A percentile compares a stretch with the other conserved stretches of the same genome.
These are phyloP conservation scores for Chytriomyces sp. DNA, from an alignment of 192 early-diverging fungal species.

Conservation along the genomic window DNA sequence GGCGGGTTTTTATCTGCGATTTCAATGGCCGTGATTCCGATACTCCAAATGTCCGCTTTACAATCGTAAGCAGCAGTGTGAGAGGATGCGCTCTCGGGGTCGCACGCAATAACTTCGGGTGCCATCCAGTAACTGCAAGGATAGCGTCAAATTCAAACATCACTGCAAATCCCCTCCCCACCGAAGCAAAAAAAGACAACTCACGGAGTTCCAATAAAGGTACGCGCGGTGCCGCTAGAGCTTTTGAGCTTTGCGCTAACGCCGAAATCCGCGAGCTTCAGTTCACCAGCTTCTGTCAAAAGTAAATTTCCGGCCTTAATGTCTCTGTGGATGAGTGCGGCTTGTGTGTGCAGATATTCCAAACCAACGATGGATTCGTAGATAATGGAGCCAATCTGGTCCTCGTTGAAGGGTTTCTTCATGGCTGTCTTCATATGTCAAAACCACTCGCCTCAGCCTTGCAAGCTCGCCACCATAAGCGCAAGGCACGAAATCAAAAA, in stretches of 20 bases:
- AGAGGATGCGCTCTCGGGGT: slow-evolving; percentile 47
- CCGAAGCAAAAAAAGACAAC: slow-evolving; percentile 10
- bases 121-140: slow-evolving; percentile 62
- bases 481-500: too few relatives aligned
- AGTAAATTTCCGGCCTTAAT: slow-evolving; percentile 68
- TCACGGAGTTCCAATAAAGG: slow-evolving; percentile 69
- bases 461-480: too few relatives aligned
- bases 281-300: slow-evolving; percentile 55
- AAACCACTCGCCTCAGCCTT: not conserved
- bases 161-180: not conserved
- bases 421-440: slow-evolving; percentile 35
- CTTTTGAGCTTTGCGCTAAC: slow-evolving; percentile 60
- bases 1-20: slow-evolving; percentile 71
- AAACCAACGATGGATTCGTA: slow-evolving; percentile 62
- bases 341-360: slow-evolving; percentile 61
- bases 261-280: slow-evolving; percentile 68
- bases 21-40: slow-evolving; percentile 70
- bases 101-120: slow-evolving; percentile 62
- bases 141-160: not conserved
- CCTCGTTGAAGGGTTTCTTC: slow-evolving; percentile 60
- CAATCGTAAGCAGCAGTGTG: slow-evolving; percentile 50
- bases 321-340: slow-evolving; percentile 61
- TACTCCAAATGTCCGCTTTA: slow-evolving; percentile 67
- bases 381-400: slow-evolving; percentile 57
- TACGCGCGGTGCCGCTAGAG: slow-evolving; percentile 47